Conservation (phyloP, 352 stramenopile genomes). For the Pythium inflatum region DNA sequence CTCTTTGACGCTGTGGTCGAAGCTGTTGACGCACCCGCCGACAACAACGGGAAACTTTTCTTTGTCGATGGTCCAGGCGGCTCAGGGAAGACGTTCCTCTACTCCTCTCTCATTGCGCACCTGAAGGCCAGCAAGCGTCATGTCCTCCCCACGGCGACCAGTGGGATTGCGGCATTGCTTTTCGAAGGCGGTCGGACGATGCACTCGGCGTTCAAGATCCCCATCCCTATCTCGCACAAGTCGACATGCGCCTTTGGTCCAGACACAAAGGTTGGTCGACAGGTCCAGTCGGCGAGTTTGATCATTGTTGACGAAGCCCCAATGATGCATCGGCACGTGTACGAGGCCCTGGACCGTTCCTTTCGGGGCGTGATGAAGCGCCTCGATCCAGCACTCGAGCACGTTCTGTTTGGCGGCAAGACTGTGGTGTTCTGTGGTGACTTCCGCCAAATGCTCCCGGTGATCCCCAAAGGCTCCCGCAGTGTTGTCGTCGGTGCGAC, state of each 20-base stretch:
- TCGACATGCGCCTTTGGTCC: constrained; percentile 27
- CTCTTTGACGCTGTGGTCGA: constrained; percentile 34
- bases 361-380: constrained; percentile 16
- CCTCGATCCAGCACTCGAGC: neutral
- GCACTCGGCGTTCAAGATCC: constrained; percentile 44
- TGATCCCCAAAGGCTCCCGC: constrained; percentile 1
- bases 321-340: constrained; percentile 24
- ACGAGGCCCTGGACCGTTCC: constrained; percentile 13
- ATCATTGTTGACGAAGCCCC: constrained; percentile 19
- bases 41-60: constrained; percentile 26
- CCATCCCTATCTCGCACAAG: constrained; percentile 21
- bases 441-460: constrained; percentile 21
- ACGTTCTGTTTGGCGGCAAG: constrained; percentile 11
- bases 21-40: neutral
- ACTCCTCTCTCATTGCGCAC: constrained; percentile 32
- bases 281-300: constrained; percentile 11
- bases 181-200: constrained; percentile 37
- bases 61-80: constrained; percentile 38
- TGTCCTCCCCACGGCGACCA: constrained; percentile 29
- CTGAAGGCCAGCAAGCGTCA: constrained; percentile 26
- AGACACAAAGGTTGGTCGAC: constrained; percentile 8
- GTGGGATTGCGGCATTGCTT: constrained; percentile 37
- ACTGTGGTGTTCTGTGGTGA: constrained; percentile 5
- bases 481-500: neutral
- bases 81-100: constrained; percentile 42